These are phyloP conservation scores for Gastrolobium bilobum DNA, from an alignment of 306 rosid genomes.

Conservation along the genomic window DNA sequence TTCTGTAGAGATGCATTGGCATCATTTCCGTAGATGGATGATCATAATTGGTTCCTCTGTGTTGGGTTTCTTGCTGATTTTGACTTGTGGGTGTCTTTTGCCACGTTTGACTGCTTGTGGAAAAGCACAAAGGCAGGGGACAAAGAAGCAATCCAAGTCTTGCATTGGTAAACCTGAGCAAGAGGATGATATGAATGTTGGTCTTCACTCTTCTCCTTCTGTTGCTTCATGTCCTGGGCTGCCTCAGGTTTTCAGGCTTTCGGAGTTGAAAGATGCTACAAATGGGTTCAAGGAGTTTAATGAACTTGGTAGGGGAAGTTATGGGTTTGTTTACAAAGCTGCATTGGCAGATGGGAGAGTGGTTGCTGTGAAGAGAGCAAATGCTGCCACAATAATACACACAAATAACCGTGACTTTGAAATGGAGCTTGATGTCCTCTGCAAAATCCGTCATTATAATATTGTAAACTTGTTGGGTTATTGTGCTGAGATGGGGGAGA, in stretches of 20 bases:
- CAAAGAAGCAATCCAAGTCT: slow-evolving; percentile 69
- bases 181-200: slow-evolving; percentile 60
- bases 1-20: slow-evolving; percentile 63
- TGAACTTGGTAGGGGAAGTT: slow-evolving; percentile 93
- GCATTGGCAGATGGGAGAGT: slow-evolving; percentile 74
- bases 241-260: slow-evolving; percentile 91
- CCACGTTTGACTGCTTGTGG: slow-evolving; percentile 34
- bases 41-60: slow-evolving; percentile 67
- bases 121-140: slow-evolving; percentile 24
- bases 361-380: slow-evolving; percentile 93
- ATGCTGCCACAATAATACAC: slow-evolving; percentile 94
- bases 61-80: slow-evolving; percentile 62
- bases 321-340: slow-evolving; percentile 96
- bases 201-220: slow-evolving; percentile 54
- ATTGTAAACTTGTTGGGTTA: slow-evolving; percentile 91
- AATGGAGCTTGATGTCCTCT: slow-evolving; percentile 83
- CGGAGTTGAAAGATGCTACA: slow-evolving; percentile 93
- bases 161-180: slow-evolving; percentile 66
- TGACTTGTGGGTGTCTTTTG: slow-evolving; percentile 63
- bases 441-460: slow-evolving; percentile 80
- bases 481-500: slow-evolving; percentile 96
- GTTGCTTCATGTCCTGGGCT: slow-evolving; percentile 71
- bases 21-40: slow-evolving; percentile 53
- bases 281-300: slow-evolving; percentile 96
- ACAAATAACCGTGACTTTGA: slow-evolving; percentile 85